A percentile compares a stretch with the other conserved stretches of the same genome.
phyloP scores from a whole-genome alignment of 2,329 filamentous ascomycete genomes.

The Thermothelomyces thermophilus region DNA sequence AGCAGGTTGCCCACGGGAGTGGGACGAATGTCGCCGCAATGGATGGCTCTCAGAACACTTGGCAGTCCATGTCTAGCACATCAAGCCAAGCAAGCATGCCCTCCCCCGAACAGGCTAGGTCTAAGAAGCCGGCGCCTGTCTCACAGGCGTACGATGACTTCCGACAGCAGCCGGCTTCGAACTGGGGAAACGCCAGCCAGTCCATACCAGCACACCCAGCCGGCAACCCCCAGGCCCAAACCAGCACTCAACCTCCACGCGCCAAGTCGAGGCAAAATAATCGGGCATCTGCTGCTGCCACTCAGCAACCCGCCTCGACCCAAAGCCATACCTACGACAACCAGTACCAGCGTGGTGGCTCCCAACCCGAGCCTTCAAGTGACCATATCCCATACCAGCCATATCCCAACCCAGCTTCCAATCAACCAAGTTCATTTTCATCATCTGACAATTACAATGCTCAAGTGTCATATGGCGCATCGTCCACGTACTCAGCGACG shows the following conservation, averaged over 20 bases:
- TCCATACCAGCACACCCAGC: slow-evolving; percentile 16
- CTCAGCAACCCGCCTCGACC: slow-evolving; percentile 14
- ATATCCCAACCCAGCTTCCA: slow-evolving; percentile 24
- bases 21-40: not conserved
- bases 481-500: slow-evolving; percentile 16
- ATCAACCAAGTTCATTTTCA: slow-evolving; percentile 20
- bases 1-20: slow-evolving; percentile 9
- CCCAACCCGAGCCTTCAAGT: slow-evolving; percentile 19
- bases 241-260: slow-evolving; percentile 28
- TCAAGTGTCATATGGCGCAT: slow-evolving; percentile 13
- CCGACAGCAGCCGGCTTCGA: slow-evolving; percentile 16
- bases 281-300: slow-evolving; percentile 19
- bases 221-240: slow-evolving; percentile 27
- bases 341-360: slow-evolving; percentile 18
- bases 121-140: slow-evolving; percentile 10
- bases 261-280: slow-evolving; percentile 32
- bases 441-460: slow-evolving; percentile 25
- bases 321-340: slow-evolving; percentile 22
- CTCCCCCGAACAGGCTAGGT: slow-evolving; percentile 18
- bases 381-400: slow-evolving; percentile 29
- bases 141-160: slow-evolving; percentile 19
- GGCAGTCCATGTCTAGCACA: slow-evolving; percentile 14
- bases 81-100: slow-evolving; percentile 4
- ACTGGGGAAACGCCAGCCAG: slow-evolving; percentile 24
- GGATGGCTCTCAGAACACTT: slow-evolving; percentile 8